phyloP scores from a whole-genome alignment of 2,329 filamentous ascomycete genomes.

The Stromatinia cepivora region DNA sequence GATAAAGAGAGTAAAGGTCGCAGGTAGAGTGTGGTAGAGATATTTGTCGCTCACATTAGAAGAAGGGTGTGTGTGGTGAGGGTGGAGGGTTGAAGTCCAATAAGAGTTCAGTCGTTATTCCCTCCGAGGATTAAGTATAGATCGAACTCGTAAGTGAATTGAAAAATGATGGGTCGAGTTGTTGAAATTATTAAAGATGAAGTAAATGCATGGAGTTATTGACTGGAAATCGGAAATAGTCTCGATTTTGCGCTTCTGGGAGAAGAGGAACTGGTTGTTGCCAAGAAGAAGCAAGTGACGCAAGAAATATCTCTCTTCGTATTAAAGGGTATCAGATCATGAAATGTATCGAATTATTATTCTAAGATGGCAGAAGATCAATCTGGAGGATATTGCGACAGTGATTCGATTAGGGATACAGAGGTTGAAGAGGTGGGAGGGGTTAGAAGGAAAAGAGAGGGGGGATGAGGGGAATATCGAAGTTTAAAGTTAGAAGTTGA shows the following conservation, averaged over 20 bases:
- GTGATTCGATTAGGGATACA: background rate
- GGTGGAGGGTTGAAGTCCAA: background rate
- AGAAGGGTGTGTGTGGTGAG: background rate
- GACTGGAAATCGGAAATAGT: background rate
- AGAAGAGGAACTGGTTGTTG: background rate
- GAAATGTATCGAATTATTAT: background rate
- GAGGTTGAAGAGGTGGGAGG: too few species aligned
- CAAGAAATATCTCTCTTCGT: background rate
- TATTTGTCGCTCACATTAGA: background rate
- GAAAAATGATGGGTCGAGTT: slow-evolving; percentile 8
- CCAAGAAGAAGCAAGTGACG: background rate
- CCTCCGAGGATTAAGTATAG: background rate
- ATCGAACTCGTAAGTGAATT: slow-evolving; percentile 11
- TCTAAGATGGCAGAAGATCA: background rate
- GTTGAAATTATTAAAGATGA: background rate
- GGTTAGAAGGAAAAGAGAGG: background rate
- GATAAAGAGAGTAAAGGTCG: background rate
- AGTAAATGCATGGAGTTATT: background rate
- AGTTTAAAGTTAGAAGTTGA: background rate
- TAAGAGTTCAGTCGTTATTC: background rate
- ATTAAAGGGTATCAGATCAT: background rate
- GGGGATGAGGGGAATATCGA: background rate
- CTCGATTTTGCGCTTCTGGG: background rate
- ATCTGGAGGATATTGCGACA: too few species aligned
- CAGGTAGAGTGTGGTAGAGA: background rate